A percentile compares a stretch with the other conserved stretches of the same genome.
phyloP scores from a whole-genome alignment of 345 rosid genomes.

The Eucalyptus erythrocorys region DNA sequence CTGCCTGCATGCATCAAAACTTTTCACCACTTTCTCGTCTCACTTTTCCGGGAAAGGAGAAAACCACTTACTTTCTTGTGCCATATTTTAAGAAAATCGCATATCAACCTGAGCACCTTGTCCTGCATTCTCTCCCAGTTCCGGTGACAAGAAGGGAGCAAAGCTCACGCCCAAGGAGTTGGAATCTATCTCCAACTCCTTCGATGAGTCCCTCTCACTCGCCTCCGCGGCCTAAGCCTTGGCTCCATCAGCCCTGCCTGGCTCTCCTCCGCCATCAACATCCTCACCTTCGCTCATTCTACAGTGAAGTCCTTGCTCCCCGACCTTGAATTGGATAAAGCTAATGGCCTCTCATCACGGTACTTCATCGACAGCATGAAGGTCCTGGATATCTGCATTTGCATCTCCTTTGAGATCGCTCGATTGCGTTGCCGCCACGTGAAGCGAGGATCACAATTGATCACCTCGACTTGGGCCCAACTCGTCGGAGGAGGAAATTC shows the following conservation, averaged over 20 bases:
- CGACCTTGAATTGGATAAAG: neutral
- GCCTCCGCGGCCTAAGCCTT: neutral
- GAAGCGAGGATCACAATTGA: neutral
- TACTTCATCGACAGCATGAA: too few species aligned
- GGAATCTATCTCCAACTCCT: neutral
- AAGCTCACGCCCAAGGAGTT: neutral
- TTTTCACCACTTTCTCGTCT: neutral
- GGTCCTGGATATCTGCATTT: neutral
- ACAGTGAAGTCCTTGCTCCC: neutral
- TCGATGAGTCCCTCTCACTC: neutral
- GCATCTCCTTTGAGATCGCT: neutral
- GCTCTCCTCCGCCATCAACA: neutral
- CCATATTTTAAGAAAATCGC: neutral
- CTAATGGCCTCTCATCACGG: neutral
- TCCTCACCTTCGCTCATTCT: neutral
- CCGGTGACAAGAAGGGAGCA: neutral
- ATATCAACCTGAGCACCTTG: neutral
- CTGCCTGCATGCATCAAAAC: neutral
- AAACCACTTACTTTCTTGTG: neutral
- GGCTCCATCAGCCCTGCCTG: neutral
- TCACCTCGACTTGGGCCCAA: neutral
- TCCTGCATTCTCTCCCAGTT: neutral
- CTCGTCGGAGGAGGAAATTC: neutral
- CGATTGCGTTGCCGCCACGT: fast-evolving
- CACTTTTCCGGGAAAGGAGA: neutral